Evolutionary conservation across 1,284 basidiomycete species (phyloP).

Genomic region (Thecaphora thlaspeos): DNA sequence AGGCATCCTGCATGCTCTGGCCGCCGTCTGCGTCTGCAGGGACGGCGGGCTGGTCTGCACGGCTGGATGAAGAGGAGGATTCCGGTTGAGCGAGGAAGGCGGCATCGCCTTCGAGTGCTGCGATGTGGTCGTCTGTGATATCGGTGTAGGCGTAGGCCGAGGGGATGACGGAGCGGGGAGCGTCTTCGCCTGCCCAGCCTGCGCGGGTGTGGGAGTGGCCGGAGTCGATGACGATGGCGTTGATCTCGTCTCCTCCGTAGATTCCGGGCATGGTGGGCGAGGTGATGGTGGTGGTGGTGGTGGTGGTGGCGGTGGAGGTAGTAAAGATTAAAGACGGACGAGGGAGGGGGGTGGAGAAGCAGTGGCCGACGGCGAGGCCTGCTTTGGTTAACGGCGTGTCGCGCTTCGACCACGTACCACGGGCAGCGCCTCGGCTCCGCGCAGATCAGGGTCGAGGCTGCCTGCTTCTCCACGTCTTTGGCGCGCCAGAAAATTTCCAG

Average conservation of each 20-base stretch:
- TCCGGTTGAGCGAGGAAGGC: too few relatives aligned
- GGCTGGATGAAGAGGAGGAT: too few relatives aligned
- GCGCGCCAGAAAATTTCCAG: too few relatives aligned
- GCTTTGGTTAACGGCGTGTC: too few relatives aligned
- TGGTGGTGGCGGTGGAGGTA: not conserved
- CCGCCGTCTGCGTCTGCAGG: conserved; percentile 12
- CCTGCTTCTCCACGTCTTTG: too few relatives aligned
- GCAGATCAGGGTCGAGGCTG: too few relatives aligned
- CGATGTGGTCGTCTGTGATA: conserved; percentile 56
- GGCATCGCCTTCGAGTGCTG: conserved; percentile 25
- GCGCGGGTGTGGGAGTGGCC: conserved; percentile 85
- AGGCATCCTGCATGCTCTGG: conserved; percentile 11
- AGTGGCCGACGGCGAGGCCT: too few relatives aligned
- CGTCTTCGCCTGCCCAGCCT: conserved; percentile 89
- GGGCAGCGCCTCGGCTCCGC: too few relatives aligned
- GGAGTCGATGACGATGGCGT: conserved; percentile 91
- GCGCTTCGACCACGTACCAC: too few relatives aligned
- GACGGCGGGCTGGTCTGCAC: not conserved
- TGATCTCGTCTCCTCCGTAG: conserved; percentile 73
- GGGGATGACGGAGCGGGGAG: conserved; percentile 86
- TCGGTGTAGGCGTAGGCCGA: conserved; percentile 78
- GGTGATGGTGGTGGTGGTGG: conserved; percentile 2
- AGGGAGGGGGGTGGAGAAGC: too few relatives aligned
- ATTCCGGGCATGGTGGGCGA: conserved; percentile 48
- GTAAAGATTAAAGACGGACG: too few relatives aligned